phyloP scores from a whole-genome alignment of 495 filamentous ascomycete species.

The Talaromyces thailandensis region DNA sequence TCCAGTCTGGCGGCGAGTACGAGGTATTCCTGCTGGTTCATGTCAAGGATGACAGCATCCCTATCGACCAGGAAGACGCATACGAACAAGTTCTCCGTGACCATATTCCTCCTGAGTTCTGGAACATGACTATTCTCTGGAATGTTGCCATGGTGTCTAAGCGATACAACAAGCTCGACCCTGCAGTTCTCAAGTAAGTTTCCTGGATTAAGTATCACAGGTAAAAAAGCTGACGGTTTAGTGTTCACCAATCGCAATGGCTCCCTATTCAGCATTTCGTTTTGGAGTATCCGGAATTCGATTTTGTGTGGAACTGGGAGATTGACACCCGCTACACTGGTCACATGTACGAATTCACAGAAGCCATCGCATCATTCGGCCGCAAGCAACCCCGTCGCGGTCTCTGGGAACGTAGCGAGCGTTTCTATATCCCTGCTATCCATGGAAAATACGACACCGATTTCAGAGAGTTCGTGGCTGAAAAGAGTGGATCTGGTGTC shows the following conservation, averaged over 20 bases:
- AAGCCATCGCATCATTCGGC: conserved; percentile 49
- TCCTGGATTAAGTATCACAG: not conserved
- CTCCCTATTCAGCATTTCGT: conserved; percentile 45
- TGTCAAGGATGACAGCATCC: conserved; percentile 48
- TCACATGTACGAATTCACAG: conserved; percentile 61
- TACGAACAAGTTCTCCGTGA: conserved; percentile 41
- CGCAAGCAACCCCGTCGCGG: conserved; percentile 54
- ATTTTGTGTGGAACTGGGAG: conserved; percentile 72
- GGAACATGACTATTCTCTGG: conserved; percentile 60
- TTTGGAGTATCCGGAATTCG: conserved; percentile 59
- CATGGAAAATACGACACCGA: conserved; percentile 55
- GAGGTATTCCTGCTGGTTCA: conserved; percentile 69
- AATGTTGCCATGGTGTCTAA: conserved; percentile 24
- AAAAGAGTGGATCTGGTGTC: conserved; percentile 31
- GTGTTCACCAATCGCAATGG: conserved; percentile 18
- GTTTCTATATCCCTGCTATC: conserved; percentile 57
- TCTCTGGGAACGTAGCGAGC: conserved; percentile 66
- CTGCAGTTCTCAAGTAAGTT: conserved; percentile 6
- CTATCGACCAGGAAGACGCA: conserved; percentile 42
- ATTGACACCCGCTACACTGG: conserved; percentile 64
- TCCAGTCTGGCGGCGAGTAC: conserved; percentile 69
- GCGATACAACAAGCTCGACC: conserved; percentile 8
- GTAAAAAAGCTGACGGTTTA: conserved; percentile 1
- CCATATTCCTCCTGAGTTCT: conserved; percentile 55
- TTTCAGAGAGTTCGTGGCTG: conserved; percentile 35